These are phyloP conservation scores for Macadamia integrifolia DNA, from an alignment of 164 flowering plant genomes.

Conservation along the genomic window DNA sequence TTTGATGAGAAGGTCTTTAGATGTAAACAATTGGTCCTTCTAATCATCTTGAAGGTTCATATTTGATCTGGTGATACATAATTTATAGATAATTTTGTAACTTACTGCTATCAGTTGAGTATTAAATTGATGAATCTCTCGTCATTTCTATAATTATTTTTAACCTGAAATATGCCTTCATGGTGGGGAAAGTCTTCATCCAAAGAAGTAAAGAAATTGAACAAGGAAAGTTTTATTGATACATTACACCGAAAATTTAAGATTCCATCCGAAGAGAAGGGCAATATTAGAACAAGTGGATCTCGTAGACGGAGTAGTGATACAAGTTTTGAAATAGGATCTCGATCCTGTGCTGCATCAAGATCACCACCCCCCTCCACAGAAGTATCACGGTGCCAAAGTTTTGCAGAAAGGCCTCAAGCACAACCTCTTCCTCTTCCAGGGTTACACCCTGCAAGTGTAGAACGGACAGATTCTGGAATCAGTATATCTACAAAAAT, in stretches of 20 bases:
- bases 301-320: slow-evolving; percentile 55
- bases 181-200: slow-evolving; percentile 94
- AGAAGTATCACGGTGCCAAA: slow-evolving; percentile 79
- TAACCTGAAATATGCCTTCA: slow-evolving; percentile 28
- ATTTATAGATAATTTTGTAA: not conserved
- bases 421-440: slow-evolving; percentile 95
- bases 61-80: not conserved
- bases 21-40: slow-evolving; percentile 5
- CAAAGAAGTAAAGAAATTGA: slow-evolving; percentile 73
- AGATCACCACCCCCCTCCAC: slow-evolving; percentile 79
- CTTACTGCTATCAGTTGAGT: not conserved
- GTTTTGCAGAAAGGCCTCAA: slow-evolving; percentile 74
- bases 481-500: slow-evolving; percentile 40
- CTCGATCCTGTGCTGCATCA: slow-evolving; percentile 53
- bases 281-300: slow-evolving; percentile 43
- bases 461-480: slow-evolving; percentile 60
- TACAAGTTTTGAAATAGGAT: slow-evolving; percentile 51
- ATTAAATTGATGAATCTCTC: not conserved
- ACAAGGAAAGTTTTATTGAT: slow-evolving; percentile 67
- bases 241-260: slow-evolving; percentile 60
- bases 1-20: slow-evolving; percentile 7
- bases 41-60: not conserved
- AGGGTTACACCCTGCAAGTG: slow-evolving; percentile 29
- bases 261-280: slow-evolving; percentile 53
- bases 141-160: not conserved